These are phyloP conservation scores for Pichia gijzeniarum DNA, from an alignment of 805 yeast genomes.

Conservation along the genomic window DNA sequence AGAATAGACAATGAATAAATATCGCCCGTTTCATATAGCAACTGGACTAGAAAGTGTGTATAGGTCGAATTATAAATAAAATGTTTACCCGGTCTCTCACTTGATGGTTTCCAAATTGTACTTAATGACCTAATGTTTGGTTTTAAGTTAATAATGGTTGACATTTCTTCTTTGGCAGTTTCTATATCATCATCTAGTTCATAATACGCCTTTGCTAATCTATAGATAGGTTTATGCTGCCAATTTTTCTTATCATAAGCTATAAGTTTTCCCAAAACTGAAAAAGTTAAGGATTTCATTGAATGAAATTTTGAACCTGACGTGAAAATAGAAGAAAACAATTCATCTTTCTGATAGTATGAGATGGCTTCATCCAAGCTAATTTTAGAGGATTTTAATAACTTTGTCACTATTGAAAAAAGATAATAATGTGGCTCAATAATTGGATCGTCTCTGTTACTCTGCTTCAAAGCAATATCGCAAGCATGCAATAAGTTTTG, in stretches of 20 bases:
- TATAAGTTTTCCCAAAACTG: conserved; percentile 41
- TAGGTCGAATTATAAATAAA: conserved; percentile 72
- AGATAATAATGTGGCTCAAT: conserved; percentile 76
- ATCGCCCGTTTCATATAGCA: conserved; percentile 50
- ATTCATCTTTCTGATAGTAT: conserved; percentile 34
- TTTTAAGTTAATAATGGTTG: conserved; percentile 55
- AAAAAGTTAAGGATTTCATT: conserved; percentile 37
- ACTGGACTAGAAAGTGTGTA: conserved; percentile 51
- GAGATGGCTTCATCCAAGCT: conserved; percentile 33
- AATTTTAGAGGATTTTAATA: conserved; percentile 35
- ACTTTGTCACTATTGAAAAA: conserved; percentile 53
- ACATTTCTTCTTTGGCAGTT: conserved; percentile 60
- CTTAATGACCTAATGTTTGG: conserved; percentile 65
- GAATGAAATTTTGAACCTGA: conserved; percentile 4
- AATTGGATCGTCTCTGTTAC: conserved; percentile 44
- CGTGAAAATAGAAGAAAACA: conserved; percentile 16
- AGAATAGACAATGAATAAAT: conserved; percentile 52
- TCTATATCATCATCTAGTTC: conserved; percentile 47
- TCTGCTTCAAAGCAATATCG: conserved; percentile 31
- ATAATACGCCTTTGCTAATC: conserved; percentile 56
- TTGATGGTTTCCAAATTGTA: conserved; percentile 89
- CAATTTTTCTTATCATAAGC: conserved; percentile 73
- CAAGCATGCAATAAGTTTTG: conserved; percentile 41
- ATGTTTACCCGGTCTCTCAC: conserved; percentile 90
- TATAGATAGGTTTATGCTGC: conserved; percentile 82